phyloP scores from a whole-genome alignment of 2,329 filamentous ascomycete genomes.

The Pseudogymnoascus sp. region DNA sequence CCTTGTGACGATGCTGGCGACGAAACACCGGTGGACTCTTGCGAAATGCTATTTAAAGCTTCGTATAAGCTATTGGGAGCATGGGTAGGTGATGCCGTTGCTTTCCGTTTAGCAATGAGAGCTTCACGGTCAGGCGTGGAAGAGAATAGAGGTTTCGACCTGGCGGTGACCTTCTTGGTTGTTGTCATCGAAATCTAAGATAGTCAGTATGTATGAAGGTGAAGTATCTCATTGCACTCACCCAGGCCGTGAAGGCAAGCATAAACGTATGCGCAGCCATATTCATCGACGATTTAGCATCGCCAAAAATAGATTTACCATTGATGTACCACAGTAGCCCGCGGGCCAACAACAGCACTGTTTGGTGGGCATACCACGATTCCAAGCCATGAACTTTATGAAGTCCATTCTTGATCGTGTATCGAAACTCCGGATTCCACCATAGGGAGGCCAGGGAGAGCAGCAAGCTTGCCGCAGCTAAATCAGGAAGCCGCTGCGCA shows the following conservation, averaged over 20 bases:
- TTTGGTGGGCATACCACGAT: conserved; percentile 59
- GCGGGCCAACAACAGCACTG: conserved; percentile 48
- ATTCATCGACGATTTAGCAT: conserved; percentile 14
- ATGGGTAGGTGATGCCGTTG: not conserved
- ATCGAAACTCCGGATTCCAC: conserved; percentile 62
- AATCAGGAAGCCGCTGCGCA: not conserved
- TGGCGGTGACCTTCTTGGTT: not conserved
- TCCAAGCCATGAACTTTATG: conserved; percentile 51
- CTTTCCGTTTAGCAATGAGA: not conserved
- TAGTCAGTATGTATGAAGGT: not conserved
- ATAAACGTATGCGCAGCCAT: conserved; percentile 44
- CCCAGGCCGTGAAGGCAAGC: conserved; percentile 42
- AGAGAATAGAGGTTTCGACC: not conserved
- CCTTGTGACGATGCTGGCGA: not conserved
- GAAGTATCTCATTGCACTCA: conserved; percentile 33
- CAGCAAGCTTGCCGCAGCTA: not conserved
- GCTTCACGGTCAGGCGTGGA: not conserved
- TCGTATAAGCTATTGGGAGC: not conserved
- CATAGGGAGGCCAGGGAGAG: conserved; percentile 38
- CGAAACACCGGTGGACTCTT: not conserved
- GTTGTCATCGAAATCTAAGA: not conserved
- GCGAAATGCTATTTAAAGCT: not conserved
- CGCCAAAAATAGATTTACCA: conserved; percentile 15
- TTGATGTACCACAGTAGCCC: conserved; percentile 33
- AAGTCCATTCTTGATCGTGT: conserved; percentile 50